Base-by-base conservation (phyloP, 306 rosid species). In the Begonia fuchsioides region DNA sequence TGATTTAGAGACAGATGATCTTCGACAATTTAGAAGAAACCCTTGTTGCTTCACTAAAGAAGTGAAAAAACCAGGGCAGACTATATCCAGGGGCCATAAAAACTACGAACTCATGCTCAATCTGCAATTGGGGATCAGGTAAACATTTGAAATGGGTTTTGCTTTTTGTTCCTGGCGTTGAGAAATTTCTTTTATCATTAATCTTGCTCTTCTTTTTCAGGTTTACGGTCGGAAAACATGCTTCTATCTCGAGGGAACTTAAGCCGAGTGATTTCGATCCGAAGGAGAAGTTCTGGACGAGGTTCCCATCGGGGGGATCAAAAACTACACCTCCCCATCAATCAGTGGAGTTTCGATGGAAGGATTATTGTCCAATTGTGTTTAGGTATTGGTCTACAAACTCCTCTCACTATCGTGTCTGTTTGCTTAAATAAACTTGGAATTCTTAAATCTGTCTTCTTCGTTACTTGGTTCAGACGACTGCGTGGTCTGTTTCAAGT, bases 91-190 rank as follows among this genome's bases (percentile, higher is more conserved):
- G 43, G 98, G 98, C 11, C 98, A 90, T 54, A 90, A 82, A 73
- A 85, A 82, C 53, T 90, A 90, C 44, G 94, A 85, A 41, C 73
- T 90, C 50, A 90, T 90, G 98, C 95, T 90, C 57, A 85, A 82
- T 71, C 83, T 90, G 40, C 98, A 90, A 53, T 56, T 85, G 71
- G 98, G 98, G 2, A 85, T 85, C 44, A 85, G 94, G 98, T 90
- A 51, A 49, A 10, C 53, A 3, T 26, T 26, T 8, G 35, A 26
- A 26, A 26, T 26, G 35, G 35, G 8, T 26, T n/a, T 26, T 26
- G 35, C 7, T 26, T 18, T 6, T 11, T 3, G 51, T 6, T 8
- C 17, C 40, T 11, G 11, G 35, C 5, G 35, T 26, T 26, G 20
- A 26, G 35, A 12, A 11, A 32, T 13, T 11, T 13, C 12, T 11